Base-by-base conservation (phyloP, 345 rosid genomes). In the Euphorbia lathyris region DNA sequence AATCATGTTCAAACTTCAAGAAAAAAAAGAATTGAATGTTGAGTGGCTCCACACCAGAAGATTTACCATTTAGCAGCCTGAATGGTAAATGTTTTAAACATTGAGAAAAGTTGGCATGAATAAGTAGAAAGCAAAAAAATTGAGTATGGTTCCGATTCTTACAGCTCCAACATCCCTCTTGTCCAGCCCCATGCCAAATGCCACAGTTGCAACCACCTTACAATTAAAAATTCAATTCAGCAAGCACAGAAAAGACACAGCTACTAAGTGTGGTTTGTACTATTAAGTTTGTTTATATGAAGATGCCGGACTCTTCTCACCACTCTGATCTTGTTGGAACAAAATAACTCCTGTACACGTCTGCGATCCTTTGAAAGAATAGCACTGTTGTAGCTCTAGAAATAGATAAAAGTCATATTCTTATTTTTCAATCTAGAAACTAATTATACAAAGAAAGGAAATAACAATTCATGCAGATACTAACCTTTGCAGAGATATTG, bases 181-280 rank as follows among this genome's bases (percentile, higher is more conserved):
- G 86, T 95, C 96, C 52, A 95, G 90, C 70, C 99, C 99, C 99
- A 95, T 92, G 69, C 99, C 99, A 73, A 95, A 95, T 69, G 99
- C 99, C 82, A 95, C 99, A 22, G 99, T 95, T 76, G 97, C 99
- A 78, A 92, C 97, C 78, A 95, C 97, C 99, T 94, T 86, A 70
- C 66, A 85, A 23, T 47, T 47, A 73, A 70, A 66, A 52, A 69
- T 42, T 12, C 48, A 69, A 50, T 29, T 58, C 43, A 67, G 71
- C 34, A 43, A 71, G 68, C 74, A 55, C 26, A 51, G 19, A 74
- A 48, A 29, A 36, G 9, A 42, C 22, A 32, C 5, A 0, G 26
- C 45, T 14, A 3, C 42, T 34, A 43, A 12, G 38, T 30, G 27
- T n/a, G 60, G 9, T 58, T 10, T 12, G 19, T 10, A 14, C 4